A percentile compares a stretch with the other conserved stretches of the same genome.
Evolutionary conservation across 169 alveolate species (phyloP).

Genomic region (Theileria parva): DNA sequence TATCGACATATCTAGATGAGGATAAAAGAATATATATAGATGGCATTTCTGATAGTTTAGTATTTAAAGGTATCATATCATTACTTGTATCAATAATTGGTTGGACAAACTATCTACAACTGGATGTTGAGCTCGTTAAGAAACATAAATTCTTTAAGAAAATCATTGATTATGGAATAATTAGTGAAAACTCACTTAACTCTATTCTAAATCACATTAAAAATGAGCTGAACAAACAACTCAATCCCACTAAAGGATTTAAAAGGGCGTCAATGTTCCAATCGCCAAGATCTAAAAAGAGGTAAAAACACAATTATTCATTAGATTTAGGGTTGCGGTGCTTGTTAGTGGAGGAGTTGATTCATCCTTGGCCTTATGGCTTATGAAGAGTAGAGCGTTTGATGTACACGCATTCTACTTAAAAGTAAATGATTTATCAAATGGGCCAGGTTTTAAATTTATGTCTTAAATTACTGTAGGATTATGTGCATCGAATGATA

Average conservation of each 20-base stretch:
- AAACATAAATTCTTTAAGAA: conserved; percentile 2
- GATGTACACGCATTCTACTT: conserved; percentile 69
- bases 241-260: neutral
- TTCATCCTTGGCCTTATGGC: conserved; percentile 72
- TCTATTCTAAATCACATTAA: conserved; percentile 50
- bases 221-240: conserved; percentile 24
- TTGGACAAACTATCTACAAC: neutral
- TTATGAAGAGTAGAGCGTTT: conserved; percentile 69
- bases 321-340: conserved; percentile 57
- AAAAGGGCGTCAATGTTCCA: conserved; percentile 3
- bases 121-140: neutral
- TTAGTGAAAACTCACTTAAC: conserved; percentile 30
- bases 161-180: conserved; percentile 12
- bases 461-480: conserved; percentile 16
- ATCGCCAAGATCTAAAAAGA: conserved; percentile 1
- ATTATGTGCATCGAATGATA: conserved; percentile 62
- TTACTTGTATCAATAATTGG: conserved; percentile 25
- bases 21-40: conserved; percentile 36
- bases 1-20: conserved; percentile 36
- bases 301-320: neutral
- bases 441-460: conserved; percentile 21
- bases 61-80: conserved; percentile 41
- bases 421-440: conserved; percentile 51
- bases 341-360: conserved; percentile 78
- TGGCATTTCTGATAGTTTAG: conserved; percentile 59